Evolutionary conservation across 768 basidiomycete genomes (phyloP).

Genomic region (Gelatoporia subvermispora): DNA sequence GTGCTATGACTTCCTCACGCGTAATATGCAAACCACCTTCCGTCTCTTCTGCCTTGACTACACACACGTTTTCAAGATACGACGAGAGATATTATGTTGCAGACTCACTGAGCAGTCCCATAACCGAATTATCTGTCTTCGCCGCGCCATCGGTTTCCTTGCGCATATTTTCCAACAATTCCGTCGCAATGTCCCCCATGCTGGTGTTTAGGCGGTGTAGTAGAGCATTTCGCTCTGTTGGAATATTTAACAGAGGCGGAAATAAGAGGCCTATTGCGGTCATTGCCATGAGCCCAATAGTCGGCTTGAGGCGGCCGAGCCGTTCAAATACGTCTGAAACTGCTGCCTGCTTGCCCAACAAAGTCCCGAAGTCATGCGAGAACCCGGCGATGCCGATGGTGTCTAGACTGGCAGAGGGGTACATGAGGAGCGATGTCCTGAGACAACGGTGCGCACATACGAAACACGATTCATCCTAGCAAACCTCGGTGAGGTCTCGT

Average conservation of each 20-base stretch:
- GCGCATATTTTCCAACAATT: conserved; percentile 26
- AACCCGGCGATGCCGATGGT: conserved; percentile 56
- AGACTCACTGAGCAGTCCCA: conserved; percentile 31
- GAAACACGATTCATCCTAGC: not conserved
- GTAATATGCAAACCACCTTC: conserved; percentile 28
- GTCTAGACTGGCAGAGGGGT: no score
- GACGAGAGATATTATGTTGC: not conserved
- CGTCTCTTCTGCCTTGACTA: conserved; percentile 32
- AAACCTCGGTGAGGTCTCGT: not conserved
- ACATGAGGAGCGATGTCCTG: not conserved
- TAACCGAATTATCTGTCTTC: conserved; percentile 29
- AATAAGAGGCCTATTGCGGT: conserved; percentile 22
- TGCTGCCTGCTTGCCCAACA: conserved; percentile 41
- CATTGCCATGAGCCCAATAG: conserved; percentile 8
- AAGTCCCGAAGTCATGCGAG: conserved; percentile 49
- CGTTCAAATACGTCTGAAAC: conserved; percentile 26
- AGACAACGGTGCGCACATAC: no score
- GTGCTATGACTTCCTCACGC: conserved; percentile 37
- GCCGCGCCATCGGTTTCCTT: conserved; percentile 24
- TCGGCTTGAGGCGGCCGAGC: conserved; percentile 11
- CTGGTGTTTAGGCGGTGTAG: conserved; percentile 21
- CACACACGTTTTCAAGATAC: not conserved
- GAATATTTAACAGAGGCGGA: conserved; percentile 30
- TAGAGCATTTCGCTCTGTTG: conserved; percentile 22
- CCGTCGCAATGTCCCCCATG: conserved; percentile 29